Percentiles rank a stretch among this genome's conserved stretches.
These are phyloP conservation scores for Melaleuca quinquenervia DNA, from an alignment of 345 rosid genomes.

Conservation along the genomic window DNA sequence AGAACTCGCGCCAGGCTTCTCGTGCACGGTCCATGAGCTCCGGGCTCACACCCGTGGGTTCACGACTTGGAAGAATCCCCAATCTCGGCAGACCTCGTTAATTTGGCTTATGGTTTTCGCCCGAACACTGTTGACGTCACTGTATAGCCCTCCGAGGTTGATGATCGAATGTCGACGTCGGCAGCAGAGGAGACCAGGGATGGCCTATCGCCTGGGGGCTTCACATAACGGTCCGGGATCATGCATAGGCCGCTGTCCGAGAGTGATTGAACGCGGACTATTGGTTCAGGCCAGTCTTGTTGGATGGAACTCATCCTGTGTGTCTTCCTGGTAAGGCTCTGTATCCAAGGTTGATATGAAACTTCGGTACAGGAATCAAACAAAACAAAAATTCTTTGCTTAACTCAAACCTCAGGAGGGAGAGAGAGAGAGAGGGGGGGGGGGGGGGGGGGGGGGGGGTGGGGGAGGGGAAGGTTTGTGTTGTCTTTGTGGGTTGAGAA, in stretches of 20 bases:
- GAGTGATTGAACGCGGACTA: conserved; percentile 83
- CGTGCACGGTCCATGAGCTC: conserved; percentile 55
- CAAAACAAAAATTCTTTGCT: neutral
- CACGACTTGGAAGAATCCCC: conserved; percentile 91
- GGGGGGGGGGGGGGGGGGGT: neutral
- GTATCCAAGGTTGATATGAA: neutral
- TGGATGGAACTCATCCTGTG: conserved; percentile 32
- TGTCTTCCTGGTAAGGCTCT: neutral
- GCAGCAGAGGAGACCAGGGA: neutral
- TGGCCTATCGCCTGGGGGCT: conserved; percentile 59
- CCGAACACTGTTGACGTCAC: conserved; percentile 8
- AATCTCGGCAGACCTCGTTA: conserved; percentile 52
- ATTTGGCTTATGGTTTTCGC: conserved; percentile 12
- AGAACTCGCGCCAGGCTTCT: conserved; percentile 67
- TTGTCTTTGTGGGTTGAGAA: neutral
- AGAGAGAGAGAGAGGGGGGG: neutral
- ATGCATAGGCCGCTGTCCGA: conserved; percentile 34
- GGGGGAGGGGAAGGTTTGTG: neutral
- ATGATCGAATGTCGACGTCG: conserved; percentile 50
- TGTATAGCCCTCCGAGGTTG: conserved; percentile 39
- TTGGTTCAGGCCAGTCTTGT: conserved; percentile 91
- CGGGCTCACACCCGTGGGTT: conserved; percentile 76
- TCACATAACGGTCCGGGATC: conserved; percentile 72
- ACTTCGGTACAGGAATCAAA: neutral
- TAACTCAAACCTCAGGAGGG: neutral